Percentiles rank a stretch among this genome's conserved stretches.
Conservation (phyloP, 1,139 yeast genomes). For the Spencermartinsiella ligniputridi region DNA sequence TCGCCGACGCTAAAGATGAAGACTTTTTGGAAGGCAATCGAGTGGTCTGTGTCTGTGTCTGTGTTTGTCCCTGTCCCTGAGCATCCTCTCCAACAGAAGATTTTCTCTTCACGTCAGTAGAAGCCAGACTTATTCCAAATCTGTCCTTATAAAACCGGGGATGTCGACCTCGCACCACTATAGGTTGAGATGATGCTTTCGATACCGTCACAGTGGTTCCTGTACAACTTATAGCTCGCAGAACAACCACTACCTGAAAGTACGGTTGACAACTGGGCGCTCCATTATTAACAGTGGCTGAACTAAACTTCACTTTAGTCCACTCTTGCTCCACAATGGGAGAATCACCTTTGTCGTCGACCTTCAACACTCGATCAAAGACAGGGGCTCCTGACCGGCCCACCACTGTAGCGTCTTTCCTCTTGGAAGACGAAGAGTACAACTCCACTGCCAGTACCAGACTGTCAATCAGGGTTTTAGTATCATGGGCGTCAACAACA, state of each 20-base stretch:
- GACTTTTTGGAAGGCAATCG: background rate
- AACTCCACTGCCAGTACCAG: constrained; percentile 8
- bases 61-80: background rate
- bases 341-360: background rate
- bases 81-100: background rate
- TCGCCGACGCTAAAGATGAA: background rate
- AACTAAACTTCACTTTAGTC: constrained; percentile 13
- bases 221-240: constrained; percentile 7
- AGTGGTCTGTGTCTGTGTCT: background rate
- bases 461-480: constrained; percentile 4
- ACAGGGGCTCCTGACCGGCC: constrained; percentile 7
- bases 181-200: constrained; percentile 35
- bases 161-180: constrained; percentile 62
- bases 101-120: background rate
- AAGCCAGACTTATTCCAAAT: constrained; percentile 8
- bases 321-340: constrained; percentile 6
- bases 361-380: background rate
- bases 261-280: constrained; percentile 15
- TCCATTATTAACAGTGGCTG: constrained; percentile 15
- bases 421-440: constrained; percentile 7
- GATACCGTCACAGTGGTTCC: constrained; percentile 7
- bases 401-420: constrained; percentile 6
- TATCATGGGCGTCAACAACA: constrained; percentile 3
- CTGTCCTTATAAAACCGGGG: constrained; percentile 49
- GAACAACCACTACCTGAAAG: constrained; percentile 10